Evolutionary conservation across 2,329 filamentous ascomycete genomes (phyloP).

Genomic region (Dryadomyces quercivorus): DNA sequence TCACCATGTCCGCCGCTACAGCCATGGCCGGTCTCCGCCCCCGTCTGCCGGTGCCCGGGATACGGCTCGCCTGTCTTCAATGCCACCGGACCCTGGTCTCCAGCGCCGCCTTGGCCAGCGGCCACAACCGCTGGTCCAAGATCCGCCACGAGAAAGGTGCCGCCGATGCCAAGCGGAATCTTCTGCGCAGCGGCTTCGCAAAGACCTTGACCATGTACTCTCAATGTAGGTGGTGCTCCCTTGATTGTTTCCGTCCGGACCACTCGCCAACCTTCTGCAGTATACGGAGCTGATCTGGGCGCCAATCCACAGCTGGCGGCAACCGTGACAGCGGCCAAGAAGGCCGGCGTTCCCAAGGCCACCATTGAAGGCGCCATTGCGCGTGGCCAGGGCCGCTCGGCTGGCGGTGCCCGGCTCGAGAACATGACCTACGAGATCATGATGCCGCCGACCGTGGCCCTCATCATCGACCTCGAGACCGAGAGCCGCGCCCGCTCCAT

Average conservation of each 20-base stretch:
- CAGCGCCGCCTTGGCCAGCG: slow-evolving; percentile 38
- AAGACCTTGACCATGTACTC: slow-evolving; percentile 65
- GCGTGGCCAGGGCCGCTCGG: slow-evolving; percentile 73
- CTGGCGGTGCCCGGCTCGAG: slow-evolving; percentile 66
- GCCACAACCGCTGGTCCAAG: slow-evolving; percentile 91
- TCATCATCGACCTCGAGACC: slow-evolving; percentile 77
- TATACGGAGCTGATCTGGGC: slow-evolving; percentile 55
- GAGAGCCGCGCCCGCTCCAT: slow-evolving; percentile 66
- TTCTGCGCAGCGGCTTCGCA: slow-evolving; percentile 53
- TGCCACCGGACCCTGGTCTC: slow-evolving; percentile 37
- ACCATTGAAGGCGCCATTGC: slow-evolving; percentile 72
- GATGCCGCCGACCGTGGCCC: slow-evolving; percentile 60
- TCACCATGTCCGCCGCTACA: neutral
- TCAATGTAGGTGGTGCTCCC: slow-evolving; percentile 38
- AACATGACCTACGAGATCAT: slow-evolving; percentile 68
- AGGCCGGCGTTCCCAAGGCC: slow-evolving; percentile 70
- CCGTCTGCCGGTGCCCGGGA: neutral
- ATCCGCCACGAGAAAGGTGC: slow-evolving; percentile 92
- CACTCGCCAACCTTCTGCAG: slow-evolving; percentile 5
- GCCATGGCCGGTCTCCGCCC: neutral
- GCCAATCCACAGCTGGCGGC: slow-evolving; percentile 66
- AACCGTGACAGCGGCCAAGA: slow-evolving; percentile 64
- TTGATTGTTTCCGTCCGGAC: neutral
- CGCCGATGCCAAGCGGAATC: slow-evolving; percentile 68
- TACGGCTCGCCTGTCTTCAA: slow-evolving; percentile 27